These are phyloP conservation scores for Trametes pubescens DNA, from an alignment of 1,284 basidiomycete genomes.

Conservation along the genomic window DNA sequence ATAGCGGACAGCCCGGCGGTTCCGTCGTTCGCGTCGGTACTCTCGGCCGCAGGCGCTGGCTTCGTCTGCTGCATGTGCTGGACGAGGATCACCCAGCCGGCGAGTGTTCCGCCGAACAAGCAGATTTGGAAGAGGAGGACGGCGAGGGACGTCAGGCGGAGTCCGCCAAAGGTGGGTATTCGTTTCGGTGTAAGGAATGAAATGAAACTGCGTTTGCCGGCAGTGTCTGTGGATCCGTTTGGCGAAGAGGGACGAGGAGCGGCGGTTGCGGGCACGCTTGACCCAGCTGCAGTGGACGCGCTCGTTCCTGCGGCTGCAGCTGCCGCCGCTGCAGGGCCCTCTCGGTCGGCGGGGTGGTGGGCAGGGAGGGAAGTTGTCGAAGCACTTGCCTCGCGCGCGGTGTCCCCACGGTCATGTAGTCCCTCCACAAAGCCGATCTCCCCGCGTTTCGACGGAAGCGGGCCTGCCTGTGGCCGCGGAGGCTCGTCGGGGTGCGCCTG, in stretches of 20 bases:
- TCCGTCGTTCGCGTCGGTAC: constrained; percentile 15
- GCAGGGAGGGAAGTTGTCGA: constrained; percentile 41
- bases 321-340: constrained; percentile 33
- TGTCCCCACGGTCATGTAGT: constrained; percentile 41
- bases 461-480: constrained; percentile 59
- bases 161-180: constrained; percentile 51
- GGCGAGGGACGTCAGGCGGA: constrained; percentile 56
- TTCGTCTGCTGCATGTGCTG: constrained; percentile 34
- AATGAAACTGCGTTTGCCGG: constrained; percentile 46
- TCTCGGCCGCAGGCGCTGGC: constrained; percentile 9
- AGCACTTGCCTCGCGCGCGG: constrained; percentile 23
- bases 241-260: constrained; percentile 32
- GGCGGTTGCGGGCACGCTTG: constrained; percentile 20
- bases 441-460: constrained; percentile 68
- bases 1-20: constrained; percentile 26
- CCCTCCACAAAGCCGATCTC: constrained; percentile 69
- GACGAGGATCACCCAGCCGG: constrained; percentile 61
- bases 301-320: constrained; percentile 23
- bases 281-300: constrained; percentile 22
- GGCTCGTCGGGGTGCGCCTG: constrained; percentile 22
- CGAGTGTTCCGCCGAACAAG: constrained; percentile 57
- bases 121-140: constrained; percentile 53
- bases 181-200: constrained; percentile 52
- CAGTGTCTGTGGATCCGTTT: constrained; percentile 33
- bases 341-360: constrained; percentile 68